phyloP scores from a whole-genome alignment of 2,329 filamentous ascomycete species.

The Alternaria triticina region DNA sequence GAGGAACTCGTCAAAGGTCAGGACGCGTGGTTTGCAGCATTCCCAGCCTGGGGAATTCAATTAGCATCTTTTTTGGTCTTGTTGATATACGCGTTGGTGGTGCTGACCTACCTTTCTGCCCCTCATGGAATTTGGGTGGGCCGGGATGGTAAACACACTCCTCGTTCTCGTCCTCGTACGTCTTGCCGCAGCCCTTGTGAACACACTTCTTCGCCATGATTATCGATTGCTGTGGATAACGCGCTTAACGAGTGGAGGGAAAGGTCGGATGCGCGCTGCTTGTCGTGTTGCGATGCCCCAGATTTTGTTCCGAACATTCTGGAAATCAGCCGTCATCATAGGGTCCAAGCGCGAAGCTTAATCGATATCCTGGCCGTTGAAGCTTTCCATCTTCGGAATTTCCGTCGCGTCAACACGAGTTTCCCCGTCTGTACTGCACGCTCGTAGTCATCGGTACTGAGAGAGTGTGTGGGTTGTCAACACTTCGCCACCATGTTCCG shows the following conservation, averaged over 20 bases:
- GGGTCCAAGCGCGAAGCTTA: slow-evolving; percentile 22
- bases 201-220: slow-evolving; percentile 85
- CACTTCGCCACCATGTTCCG: slow-evolving; percentile 36
- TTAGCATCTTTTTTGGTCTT: slow-evolving; percentile 2
- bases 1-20: slow-evolving; percentile 99
- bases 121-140: slow-evolving; percentile 91
- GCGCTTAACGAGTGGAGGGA: slow-evolving; percentile 4
- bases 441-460: background rate
- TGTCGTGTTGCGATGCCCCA: slow-evolving; percentile 9
- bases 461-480: background rate
- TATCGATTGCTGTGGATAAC: background rate
- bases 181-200: slow-evolving; percentile 93
- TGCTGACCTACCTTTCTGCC: slow-evolving; percentile 79
- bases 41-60: slow-evolving; percentile 78
- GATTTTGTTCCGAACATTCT: slow-evolving; percentile 44
- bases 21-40: slow-evolving; percentile 95
- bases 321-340: slow-evolving; percentile 39
- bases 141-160: slow-evolving; percentile 91
- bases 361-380: background rate
- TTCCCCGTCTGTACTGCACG: background rate
- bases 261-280: slow-evolving; percentile 12
- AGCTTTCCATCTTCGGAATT: slow-evolving; percentile 4
- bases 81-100: background rate
- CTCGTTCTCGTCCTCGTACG: slow-evolving; percentile 81
- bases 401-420: background rate